Evolutionary conservation across 345 rosid genomes (phyloP), one percentile per base, ranked within the genome.

Genomic region (Citrus maxima): DNA sequence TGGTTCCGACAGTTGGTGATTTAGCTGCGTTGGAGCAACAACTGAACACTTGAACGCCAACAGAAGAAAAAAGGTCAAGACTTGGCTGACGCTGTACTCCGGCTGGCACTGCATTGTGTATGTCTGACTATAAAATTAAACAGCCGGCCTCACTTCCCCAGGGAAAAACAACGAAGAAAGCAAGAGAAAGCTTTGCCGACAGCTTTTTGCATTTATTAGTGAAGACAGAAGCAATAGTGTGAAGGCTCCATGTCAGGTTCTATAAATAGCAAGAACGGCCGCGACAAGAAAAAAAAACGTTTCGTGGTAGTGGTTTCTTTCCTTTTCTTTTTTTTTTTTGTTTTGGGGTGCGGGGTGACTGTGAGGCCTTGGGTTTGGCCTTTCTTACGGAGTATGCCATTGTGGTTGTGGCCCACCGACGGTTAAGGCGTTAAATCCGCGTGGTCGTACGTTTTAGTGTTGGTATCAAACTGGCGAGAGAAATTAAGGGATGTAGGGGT

Each of bases 391-490:
- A 13, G 6, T 42, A 22, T 86, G 88, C 93, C 94, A 89, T 81
- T 82, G 4, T 0, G 16, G 76, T 30, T 4, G 13, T 2, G 94
- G 54, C 87, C 95, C 84, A 85, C 84, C 84, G 92, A 84, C 97
- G 68, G 98, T 94, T 89, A 85, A 80, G 90, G 89, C 91, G 89
- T 89, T 82, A 88, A 90, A 82, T 87, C 88, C 89, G 88, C 90
- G 19, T 78, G 75, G 75, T 83, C 75, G 83, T 71, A 76, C 67
- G 64, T 69, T 58, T 10, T 7, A 1, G 42, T 19, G 1, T 3
- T 30, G 74, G n/a, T 10, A 12, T 14, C 51, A 12, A 3, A 13
- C 51, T 46, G 18, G 51, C 13, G 3, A 10, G 49, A 13, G 51
- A 12, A 12, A 46, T 12, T 12, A 46, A 46, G 51, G 51, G 49